Base-by-base conservation (phyloP, 345 rosid genomes). In the Lepidium didymum region DNA sequence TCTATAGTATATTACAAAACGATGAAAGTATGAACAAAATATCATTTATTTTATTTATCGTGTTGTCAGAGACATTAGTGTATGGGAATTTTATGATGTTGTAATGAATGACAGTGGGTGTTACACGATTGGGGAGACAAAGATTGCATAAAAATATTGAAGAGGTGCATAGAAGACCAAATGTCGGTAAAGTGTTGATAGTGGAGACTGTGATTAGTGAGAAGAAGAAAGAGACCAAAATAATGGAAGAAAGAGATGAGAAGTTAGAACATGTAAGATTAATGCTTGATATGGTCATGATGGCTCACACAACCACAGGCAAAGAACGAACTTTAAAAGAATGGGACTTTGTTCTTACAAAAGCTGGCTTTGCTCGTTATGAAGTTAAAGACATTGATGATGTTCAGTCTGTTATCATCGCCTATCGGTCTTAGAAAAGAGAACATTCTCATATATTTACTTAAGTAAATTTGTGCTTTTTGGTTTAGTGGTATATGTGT, bases 121-220 rank as follows among this genome's bases (percentile, higher is more conserved):
- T 70, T 92, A 41, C 92, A 86, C 19, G 89, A 87, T 5, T 86
- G 95, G 96, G 80, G 78, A 1, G 96, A 92, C 21, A 81, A 77
- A 1, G 87, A 89, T 1, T 89, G 96, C 77, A 80, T 86, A 46
- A 56, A 42, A 5, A 86, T 89, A 40, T 71, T 87, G 34, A 86
- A 79, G 64, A 87, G 79, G 0, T 92, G 96, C 56, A 82, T 64
- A 73, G 85, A 89, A 79, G 88, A n/a, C 6, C 55, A 65, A 78
- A 69, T 38, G 79, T 36, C 1, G 86, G 92, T 38, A 87, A 86
- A 80, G 88, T 87, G 52, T 65, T 87, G 49, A 85, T 91, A 12
- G 82, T 79, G 11, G 96, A 86, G 4, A 73, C 69, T 0, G 86
- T 86, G 64, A 62, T 86, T 0, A 81, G 77, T 5, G 83, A 86